Percentiles rank a stretch among this genome's conserved stretches.
Conservation (phyloP, 257 asterid species). For the Haberlea rhodopensis region DNA sequence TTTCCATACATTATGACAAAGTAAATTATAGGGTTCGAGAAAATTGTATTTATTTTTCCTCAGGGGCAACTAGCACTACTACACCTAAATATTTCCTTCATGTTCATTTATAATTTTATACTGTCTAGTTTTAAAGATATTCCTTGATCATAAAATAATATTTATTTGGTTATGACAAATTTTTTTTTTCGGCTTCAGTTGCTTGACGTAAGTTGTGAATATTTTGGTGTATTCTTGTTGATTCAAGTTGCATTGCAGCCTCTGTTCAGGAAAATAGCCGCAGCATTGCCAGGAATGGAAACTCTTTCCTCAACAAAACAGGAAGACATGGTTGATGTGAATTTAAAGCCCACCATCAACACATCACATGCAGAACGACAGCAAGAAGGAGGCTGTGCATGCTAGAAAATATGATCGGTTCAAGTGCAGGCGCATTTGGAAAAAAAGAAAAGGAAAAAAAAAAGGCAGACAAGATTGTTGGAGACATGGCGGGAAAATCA, state of each 20-base stretch:
- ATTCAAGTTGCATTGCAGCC: slow-evolving; percentile 45
- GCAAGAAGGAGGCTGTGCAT: slow-evolving; percentile 86
- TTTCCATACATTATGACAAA: too few relatives aligned
- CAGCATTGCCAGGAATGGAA: slow-evolving; percentile 84
- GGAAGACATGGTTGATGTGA: slow-evolving; percentile 87
- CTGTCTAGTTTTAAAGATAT: not conserved
- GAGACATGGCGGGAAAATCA: not conserved
- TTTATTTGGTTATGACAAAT: not conserved
- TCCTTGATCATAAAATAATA: too few relatives aligned
- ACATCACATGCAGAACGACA: slow-evolving; percentile 64
- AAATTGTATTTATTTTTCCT: too few relatives aligned
- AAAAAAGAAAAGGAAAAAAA: too few relatives aligned
- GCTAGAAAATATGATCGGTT: slow-evolving; percentile 39
- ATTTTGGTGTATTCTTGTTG: not conserved
- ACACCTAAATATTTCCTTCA: too few relatives aligned
- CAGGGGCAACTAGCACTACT: too few relatives aligned
- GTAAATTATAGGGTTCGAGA: too few relatives aligned
- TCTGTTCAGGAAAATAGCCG: slow-evolving; percentile 82
- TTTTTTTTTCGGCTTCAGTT: too few relatives aligned
- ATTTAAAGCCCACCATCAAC: slow-evolving; percentile 66
- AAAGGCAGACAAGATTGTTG: not conserved
- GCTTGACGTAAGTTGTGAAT: not conserved
- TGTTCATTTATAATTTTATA: too few relatives aligned
- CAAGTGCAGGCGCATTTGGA: not conserved
- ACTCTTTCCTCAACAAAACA: slow-evolving; percentile 70